Percentiles rank a stretch among this genome's conserved stretches.
phyloP scores from a whole-genome alignment of 2,329 filamentous ascomycete species.

The Ophiognomonia clavigignenti-juglandacearum region DNA sequence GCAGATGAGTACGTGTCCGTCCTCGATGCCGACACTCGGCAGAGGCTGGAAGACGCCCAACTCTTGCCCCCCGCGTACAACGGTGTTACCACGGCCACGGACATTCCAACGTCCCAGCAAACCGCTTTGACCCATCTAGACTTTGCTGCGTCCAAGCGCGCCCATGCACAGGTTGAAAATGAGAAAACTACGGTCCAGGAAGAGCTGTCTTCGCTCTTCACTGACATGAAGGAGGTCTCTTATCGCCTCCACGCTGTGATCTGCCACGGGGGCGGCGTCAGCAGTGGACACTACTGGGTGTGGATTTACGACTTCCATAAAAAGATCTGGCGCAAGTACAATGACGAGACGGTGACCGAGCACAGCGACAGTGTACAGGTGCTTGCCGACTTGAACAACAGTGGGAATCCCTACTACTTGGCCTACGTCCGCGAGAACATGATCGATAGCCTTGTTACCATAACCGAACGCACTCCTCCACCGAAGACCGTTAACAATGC shows the following conservation, averaged over 20 bases:
- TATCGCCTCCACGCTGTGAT: conserved; percentile 91
- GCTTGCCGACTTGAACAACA: conserved; percentile 60
- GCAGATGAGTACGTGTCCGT: conserved; percentile 18
- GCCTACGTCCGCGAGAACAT: conserved; percentile 28
- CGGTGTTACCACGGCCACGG: background rate
- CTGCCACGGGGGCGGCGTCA: conserved; percentile 72
- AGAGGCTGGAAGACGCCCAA: conserved; percentile 28
- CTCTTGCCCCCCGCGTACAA: conserved; percentile 20
- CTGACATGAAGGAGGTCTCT: conserved; percentile 56
- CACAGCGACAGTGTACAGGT: conserved; percentile 62
- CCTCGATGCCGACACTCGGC: conserved; percentile 15
- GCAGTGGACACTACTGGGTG: conserved; percentile 90
- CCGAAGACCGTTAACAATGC: too few species aligned
- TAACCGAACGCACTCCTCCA: conserved; percentile 16
- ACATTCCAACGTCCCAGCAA: background rate
- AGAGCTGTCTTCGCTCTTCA: conserved; percentile 50
- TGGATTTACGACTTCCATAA: conserved; percentile 88
- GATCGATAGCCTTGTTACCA: conserved; percentile 22
- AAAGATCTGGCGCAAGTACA: conserved; percentile 86
- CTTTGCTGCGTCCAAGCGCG: conserved; percentile 4
- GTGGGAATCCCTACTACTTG: conserved; percentile 59
- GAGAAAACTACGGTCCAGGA: conserved; percentile 10
- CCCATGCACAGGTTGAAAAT: conserved; percentile 1
- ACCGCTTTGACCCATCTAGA: conserved; percentile 1
- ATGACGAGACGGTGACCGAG: conserved; percentile 76